Evolutionary conservation across 352 stramenopile genomes (phyloP).

Genomic region (Phytophthora colocasiae): DNA sequence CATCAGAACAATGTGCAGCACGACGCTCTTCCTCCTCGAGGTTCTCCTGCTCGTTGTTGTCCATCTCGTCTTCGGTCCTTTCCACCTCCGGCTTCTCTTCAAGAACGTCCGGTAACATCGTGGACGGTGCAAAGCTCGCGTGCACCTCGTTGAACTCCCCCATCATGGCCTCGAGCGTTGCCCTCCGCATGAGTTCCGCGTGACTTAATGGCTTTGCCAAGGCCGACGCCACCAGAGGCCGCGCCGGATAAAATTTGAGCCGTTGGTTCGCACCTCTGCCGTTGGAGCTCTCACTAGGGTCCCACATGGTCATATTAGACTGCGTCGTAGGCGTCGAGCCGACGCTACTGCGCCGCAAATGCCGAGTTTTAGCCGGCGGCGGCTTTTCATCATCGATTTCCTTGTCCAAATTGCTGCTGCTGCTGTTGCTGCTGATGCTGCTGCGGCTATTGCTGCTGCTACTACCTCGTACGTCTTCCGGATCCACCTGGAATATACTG

Average conservation of each 20-base stretch:
- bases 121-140: slow-evolving; percentile 31
- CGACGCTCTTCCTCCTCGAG: slow-evolving; percentile 45
- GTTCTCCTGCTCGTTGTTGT: slow-evolving; percentile 46
- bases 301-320: slow-evolving; percentile 37
- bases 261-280: slow-evolving; percentile 22
- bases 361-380: neutral
- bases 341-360: slow-evolving; percentile 21
- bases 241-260: slow-evolving; percentile 48
- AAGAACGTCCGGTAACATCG: slow-evolving; percentile 14
- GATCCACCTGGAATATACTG: slow-evolving; percentile 40
- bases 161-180: slow-evolving; percentile 28
- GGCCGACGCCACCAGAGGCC: slow-evolving; percentile 30
- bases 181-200: slow-evolving; percentile 36
- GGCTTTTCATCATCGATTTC: slow-evolving; percentile 16
- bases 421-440: neutral
- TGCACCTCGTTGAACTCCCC: slow-evolving; percentile 40
- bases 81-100: slow-evolving; percentile 34
- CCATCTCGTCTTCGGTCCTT: slow-evolving; percentile 23
- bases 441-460: slow-evolving; percentile 18
- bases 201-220: slow-evolving; percentile 34
- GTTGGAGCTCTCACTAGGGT: slow-evolving; percentile 16
- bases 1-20: slow-evolving; percentile 16
- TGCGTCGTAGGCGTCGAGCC: slow-evolving; percentile 17
- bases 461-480: slow-evolving; percentile 33
- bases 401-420: slow-evolving; percentile 27